Conservation (phyloP, 2,329 filamentous ascomycete species). For the Aspergillus tubingensis region DNA sequence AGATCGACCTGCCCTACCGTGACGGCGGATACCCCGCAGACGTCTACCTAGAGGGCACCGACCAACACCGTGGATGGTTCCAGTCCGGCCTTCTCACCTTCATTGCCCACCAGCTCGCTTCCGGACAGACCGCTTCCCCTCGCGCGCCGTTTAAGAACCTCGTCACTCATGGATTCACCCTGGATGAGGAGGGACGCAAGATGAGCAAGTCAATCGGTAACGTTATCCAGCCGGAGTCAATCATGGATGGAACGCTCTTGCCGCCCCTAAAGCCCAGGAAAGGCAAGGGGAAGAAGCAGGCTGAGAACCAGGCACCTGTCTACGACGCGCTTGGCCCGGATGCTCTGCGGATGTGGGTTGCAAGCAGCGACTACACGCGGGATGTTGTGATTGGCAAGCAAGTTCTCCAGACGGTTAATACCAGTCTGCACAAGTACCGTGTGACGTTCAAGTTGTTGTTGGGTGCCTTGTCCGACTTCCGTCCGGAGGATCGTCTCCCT, state of each 20-base stretch:
- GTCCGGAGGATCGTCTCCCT: constrained; percentile 41
- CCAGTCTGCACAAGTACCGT: constrained; percentile 79
- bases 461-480: constrained; percentile 66
- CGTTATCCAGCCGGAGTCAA: constrained; percentile 74
- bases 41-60: constrained; percentile 88
- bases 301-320: constrained; percentile 39
- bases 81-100: constrained; percentile 92
- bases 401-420: constrained; percentile 75
- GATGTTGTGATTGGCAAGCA: constrained; percentile 81
- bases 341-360: constrained; percentile 85
- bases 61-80: constrained; percentile 98
- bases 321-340: constrained; percentile 81
- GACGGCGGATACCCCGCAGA: constrained; percentile 60
- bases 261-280: constrained; percentile 69
- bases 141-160: constrained; percentile 79
- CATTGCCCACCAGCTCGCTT: constrained; percentile 60
- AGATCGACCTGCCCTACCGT: constrained; percentile 41
- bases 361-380: constrained; percentile 85
- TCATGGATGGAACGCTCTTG: constrained; percentile 80
- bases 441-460: constrained; percentile 89
- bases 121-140: constrained; percentile 32
- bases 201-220: constrained; percentile 99
- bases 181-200: constrained; percentile 88
- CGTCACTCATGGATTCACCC: constrained; percentile 93
- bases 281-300: constrained; percentile 49